A percentile compares a stretch with the other conserved stretches of the same genome.
Evolutionary conservation across 441 rosid species (phyloP).

Genomic region (Jatropha multifida): DNA sequence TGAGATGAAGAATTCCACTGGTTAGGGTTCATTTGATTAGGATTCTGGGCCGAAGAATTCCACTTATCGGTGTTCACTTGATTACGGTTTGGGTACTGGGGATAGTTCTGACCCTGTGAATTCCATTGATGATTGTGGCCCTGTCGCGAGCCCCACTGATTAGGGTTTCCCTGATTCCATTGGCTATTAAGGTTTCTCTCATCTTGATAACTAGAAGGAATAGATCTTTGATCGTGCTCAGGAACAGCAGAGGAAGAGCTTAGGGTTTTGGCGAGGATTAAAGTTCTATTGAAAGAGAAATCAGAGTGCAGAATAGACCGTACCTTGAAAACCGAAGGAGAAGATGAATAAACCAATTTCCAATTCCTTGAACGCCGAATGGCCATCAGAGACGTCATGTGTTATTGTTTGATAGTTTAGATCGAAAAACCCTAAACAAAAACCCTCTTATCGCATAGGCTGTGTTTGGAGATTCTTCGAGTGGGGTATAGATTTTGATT

Average conservation of each 20-base stretch:
- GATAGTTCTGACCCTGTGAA: background rate
- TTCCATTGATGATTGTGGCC: background rate
- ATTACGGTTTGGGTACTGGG: background rate
- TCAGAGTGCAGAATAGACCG: constrained; percentile 33
- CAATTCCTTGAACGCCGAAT: constrained; percentile 37
- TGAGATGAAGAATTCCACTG: too few species aligned
- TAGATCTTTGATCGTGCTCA: constrained; percentile 30
- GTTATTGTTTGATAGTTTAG: background rate
- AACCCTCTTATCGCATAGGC: too few species aligned
- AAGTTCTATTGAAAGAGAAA: constrained; percentile 10
- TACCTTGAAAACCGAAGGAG: constrained; percentile 30
- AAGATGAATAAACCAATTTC: constrained; percentile 14
- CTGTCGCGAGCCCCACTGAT: background rate
- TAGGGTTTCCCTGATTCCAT: constrained; percentile 30
- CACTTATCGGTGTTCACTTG: constrained; percentile 9
- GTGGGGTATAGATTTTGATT: too few species aligned
- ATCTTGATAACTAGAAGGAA: constrained; percentile 23
- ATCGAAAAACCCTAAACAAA: background rate
- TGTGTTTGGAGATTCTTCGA: too few species aligned
- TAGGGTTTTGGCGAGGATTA: constrained; percentile 26
- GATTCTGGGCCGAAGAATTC: background rate
- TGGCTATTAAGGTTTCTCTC: constrained; percentile 29
- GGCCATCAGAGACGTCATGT: constrained; percentile 46
- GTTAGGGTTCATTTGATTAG: too few species aligned
- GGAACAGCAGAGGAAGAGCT: constrained; percentile 45